phyloP scores from a whole-genome alignment of 805 yeast species.

The Cyberlindnera saturnus region DNA sequence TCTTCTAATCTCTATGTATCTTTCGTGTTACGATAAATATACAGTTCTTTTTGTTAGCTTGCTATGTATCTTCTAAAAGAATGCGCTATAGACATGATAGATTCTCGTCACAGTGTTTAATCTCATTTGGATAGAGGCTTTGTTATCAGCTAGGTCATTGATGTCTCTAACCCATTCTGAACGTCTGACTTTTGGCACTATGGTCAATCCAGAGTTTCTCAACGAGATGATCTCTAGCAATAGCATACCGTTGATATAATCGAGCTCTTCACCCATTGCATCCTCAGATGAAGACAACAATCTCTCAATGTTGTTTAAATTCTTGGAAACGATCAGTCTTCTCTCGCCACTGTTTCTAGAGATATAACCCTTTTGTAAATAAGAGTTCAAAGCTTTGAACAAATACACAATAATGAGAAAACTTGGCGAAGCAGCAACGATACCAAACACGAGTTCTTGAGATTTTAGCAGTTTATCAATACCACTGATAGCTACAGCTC shows the following conservation, averaged over 20 bases:
- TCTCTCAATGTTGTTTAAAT: conserved; percentile 55
- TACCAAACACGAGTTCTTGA: conserved; percentile 91
- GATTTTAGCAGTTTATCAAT: conserved; percentile 84
- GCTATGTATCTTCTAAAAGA: conserved; percentile 8
- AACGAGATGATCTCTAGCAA: conserved; percentile 61
- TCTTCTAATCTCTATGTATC: conserved; percentile 35
- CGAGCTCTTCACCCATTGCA: conserved; percentile 21
- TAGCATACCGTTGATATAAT: conserved; percentile 49
- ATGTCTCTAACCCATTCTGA: conserved; percentile 59
- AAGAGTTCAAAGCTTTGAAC: conserved; percentile 24
- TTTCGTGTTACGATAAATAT: neutral
- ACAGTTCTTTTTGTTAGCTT: neutral
- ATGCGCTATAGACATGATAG: conserved; percentile 52
- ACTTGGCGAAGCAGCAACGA: conserved; percentile 85
- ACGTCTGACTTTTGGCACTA: conserved; percentile 45
- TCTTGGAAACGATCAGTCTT: conserved; percentile 32
- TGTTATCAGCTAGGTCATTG: conserved; percentile 46
- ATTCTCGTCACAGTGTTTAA: conserved; percentile 47
- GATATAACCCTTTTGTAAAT: conserved; percentile 32
- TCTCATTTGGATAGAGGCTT: conserved; percentile 33
- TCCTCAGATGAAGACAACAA: conserved; percentile 32
- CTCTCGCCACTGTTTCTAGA: conserved; percentile 9
- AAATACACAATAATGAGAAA: conserved; percentile 48
- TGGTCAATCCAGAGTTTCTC: conserved; percentile 38
- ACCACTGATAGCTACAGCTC: conserved; percentile 82